A percentile compares a stretch with the other conserved stretches of the same genome.
These are phyloP conservation scores for Erythrophleum fordii DNA, from an alignment of 306 rosid genomes.

Conservation along the genomic window DNA sequence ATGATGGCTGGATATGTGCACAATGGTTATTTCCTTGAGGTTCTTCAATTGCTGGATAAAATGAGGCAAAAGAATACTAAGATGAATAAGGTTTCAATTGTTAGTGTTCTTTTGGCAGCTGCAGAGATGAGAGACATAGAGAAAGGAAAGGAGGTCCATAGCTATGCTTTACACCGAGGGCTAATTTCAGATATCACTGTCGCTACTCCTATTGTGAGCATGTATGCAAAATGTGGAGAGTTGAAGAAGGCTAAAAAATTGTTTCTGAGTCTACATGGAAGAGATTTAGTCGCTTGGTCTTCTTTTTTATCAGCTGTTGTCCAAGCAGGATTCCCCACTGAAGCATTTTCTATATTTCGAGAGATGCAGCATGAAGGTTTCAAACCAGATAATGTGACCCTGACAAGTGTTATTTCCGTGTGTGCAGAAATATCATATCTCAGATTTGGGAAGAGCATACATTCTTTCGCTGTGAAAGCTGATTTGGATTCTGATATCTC, in stretches of 20 bases:
- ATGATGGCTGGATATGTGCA: conserved; percentile 69
- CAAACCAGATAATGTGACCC: conserved; percentile 53
- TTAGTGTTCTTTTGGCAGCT: conserved; percentile 66
- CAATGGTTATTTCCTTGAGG: conserved; percentile 56
- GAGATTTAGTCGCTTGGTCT: conserved; percentile 71
- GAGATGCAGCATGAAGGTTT: conserved; percentile 52
- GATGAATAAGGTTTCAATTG: conserved; percentile 55
- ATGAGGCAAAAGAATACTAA: conserved; percentile 39
- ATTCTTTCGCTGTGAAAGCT: conserved; percentile 59
- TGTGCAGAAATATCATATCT: conserved; percentile 56
- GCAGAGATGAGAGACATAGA: conserved; percentile 61
- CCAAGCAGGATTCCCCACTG: conserved; percentile 61
- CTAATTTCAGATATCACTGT: conserved; percentile 53
- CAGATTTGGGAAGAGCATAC: conserved; percentile 63
- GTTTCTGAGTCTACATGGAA: conserved; percentile 48
- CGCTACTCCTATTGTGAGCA: conserved; percentile 61
- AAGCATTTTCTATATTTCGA: conserved; percentile 55
- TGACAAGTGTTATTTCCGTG: conserved; percentile 51
- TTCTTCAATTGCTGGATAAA: conserved; percentile 57
- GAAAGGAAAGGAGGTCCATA: conserved; percentile 61
- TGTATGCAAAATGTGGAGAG: conserved; percentile 75
- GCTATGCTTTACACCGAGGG: conserved; percentile 48
- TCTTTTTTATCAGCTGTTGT: conserved; percentile 67
- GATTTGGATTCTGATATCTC: conserved; percentile 51
- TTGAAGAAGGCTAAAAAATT: conserved; percentile 56